phyloP scores from a whole-genome alignment of 2,329 filamentous ascomycete species.

The Sordariomycetes sp. region DNA sequence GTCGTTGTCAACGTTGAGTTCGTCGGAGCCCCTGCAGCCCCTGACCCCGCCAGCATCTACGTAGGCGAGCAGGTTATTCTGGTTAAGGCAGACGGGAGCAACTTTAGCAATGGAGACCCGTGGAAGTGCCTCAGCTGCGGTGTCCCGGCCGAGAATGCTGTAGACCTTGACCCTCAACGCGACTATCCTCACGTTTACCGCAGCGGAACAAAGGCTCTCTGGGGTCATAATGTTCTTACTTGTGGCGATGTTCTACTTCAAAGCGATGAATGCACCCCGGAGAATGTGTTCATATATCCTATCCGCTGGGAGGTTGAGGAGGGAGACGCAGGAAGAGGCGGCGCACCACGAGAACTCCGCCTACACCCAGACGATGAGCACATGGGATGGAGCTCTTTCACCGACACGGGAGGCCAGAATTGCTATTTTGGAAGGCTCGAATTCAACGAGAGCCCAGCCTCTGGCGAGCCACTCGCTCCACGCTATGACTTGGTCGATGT shows the following conservation, averaged over 20 bases:
- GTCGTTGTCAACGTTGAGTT: conserved; percentile 28
- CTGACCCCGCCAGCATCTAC: conserved; percentile 30
- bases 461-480: conserved; percentile 16
- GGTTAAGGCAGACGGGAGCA: conserved; percentile 28
- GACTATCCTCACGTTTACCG: conserved; percentile 34
- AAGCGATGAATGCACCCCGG: conserved; percentile 24
- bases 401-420: conserved; percentile 11
- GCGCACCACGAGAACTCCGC: conserved; percentile 28
- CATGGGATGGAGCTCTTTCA: conserved; percentile 30
- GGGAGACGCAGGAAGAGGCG: conserved; percentile 19
- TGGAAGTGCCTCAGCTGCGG: conserved; percentile 40
- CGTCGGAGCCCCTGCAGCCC: conserved; percentile 27
- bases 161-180: conserved; percentile 8
- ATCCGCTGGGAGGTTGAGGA: conserved; percentile 23
- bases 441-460: conserved; percentile 25
- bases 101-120: conserved; percentile 30
- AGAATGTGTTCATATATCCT: conserved; percentile 27
- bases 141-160: conserved; percentile 20
- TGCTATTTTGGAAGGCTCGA: conserved; percentile 26
- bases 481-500: conserved; percentile 31
- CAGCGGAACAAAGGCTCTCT: conserved; percentile 24
- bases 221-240: conserved; percentile 23
- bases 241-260: conserved; percentile 22
- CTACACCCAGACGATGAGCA: conserved; percentile 34
- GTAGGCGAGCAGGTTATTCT: conserved; percentile 29